phyloP scores from a whole-genome alignment of 2,329 filamentous ascomycete species.

The Cladophialophora exuberans region DNA sequence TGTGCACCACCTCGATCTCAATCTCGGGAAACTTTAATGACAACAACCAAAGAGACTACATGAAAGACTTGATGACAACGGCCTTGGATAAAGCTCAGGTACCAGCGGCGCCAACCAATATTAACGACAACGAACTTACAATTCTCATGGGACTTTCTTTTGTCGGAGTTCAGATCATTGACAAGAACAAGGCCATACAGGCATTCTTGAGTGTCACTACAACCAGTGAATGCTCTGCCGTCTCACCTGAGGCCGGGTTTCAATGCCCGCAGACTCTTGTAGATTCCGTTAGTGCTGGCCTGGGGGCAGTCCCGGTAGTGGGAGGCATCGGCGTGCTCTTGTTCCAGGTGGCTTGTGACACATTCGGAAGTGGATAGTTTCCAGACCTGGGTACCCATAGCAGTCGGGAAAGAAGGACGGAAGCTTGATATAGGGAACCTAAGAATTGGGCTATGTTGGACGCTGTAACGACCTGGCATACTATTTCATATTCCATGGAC shows the following conservation, averaged over 20 bases:
- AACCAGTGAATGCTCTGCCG: background rate
- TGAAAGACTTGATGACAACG: background rate
- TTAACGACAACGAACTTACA: too few species aligned
- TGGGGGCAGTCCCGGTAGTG: background rate
- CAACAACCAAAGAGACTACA: constrained; percentile 1
- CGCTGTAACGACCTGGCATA: too few species aligned
- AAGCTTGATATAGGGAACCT: too few species aligned
- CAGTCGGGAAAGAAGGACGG: too few species aligned
- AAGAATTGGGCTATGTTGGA: too few species aligned
- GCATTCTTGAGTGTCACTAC: background rate
- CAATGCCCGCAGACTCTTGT: background rate
- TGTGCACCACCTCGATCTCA: background rate
- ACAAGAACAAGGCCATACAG: background rate
- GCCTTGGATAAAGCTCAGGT: background rate
- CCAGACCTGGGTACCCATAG: too few species aligned
- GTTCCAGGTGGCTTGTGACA: constrained; percentile 3
- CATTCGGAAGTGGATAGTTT: background rate
- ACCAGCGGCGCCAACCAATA: too few species aligned
- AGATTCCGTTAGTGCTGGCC: background rate
- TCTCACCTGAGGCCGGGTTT: background rate
- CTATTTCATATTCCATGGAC: too few species aligned
- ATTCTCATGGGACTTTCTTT: too few species aligned
- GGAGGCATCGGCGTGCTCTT: background rate
- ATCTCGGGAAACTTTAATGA: background rate
- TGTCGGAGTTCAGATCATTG: background rate